Base-by-base conservation (phyloP, 192 early-diverging fungal species). In the Coemansia sp. region DNA sequence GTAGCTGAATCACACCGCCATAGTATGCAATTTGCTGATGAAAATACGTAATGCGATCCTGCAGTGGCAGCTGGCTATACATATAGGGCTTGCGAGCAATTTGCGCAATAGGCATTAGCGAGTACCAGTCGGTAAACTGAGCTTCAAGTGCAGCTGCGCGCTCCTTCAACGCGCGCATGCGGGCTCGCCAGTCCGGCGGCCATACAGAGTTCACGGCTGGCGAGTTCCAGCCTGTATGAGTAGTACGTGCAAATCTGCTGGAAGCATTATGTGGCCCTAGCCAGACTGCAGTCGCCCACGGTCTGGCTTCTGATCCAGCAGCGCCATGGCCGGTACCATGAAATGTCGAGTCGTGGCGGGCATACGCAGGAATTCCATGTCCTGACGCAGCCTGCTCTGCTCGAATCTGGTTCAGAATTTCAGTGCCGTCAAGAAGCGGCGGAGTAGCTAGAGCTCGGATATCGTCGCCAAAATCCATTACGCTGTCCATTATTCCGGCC, bases 151-250 rank as follows among this genome's bases (percentile, higher is more conserved):
- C 72, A 1, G 68, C 61, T 0, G 59, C 56, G 15, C 78, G 68
- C 60, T 74, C 72, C 38, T 68, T 67, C 14, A 81, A 59, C 20
- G 72, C 73, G 23, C 66, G 78, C 72, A 81, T 68, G 25, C 78
- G 78, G n/a, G 78, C 65, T 2, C 73, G 61, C 78, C 78, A 81
- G 69, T 81, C 78, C 7, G 72, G 73, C 17, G 72, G 78, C 78
- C 78, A 81, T 2, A 57, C 53, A 1, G 69, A 53, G 9, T 57
- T 61, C 22, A 64, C 66, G 1, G 69, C 67, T 15, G 62, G 49
- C 44, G 65, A 60, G 37, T 34, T 38, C 72, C 72, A 75, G 25
- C 73, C 62, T 31, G 47, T 34, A 21, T 62, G 72, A 34, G 49
- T 55, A 3, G 38, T 47, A 19, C 58, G 23, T 1, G 64, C 17